Base-by-base conservation (phyloP, 352 stramenopile genomes). In the Plasmopara halstedii region DNA sequence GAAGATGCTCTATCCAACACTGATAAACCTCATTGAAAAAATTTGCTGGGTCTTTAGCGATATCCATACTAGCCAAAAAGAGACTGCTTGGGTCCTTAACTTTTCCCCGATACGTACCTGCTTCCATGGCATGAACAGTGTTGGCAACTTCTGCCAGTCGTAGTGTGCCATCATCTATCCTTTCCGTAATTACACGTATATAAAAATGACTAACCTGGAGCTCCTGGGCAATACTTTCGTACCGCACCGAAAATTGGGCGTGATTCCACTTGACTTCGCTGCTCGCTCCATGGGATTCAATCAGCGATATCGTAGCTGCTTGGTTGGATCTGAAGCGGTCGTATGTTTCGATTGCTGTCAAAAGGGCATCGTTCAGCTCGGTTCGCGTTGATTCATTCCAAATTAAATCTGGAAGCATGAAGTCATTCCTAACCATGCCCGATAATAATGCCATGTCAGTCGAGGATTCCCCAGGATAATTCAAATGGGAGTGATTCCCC, bases 21-120 rank as follows among this genome's bases (percentile, higher is more conserved):
- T 90, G 73, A 43, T 88, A 92, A 1, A 89, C 72, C 10, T 83
- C 72, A 42, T 80, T 81, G 50, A 90, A 90, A 50, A 88, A 88
- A 14, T 49, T 60, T 2, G 51, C 42, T 15, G 78, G 81, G 8
- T 72, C 49, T 29, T 79, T 80, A 1, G 73, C 67, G 42, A 92
- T 88, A 41, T 72, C 75, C 17, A 74, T 65, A n/a, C 69, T 73
- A 1, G 80, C 76, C 22, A 84, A 75, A 21, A 83, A 74, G 4
- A 85, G 53, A 13, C 81, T 70, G 17, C 54, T 70, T 4, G 57
- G 69, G 2, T 62, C 66, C 52, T 80, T 82, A 5, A 70, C 40
- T 15, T 66, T 75, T 31, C 49, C 56, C 19, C 61, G 62, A 42
- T 76, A 54, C 17, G 64, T 62, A 37, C 68, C 67, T 26, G 62